phyloP scores from a whole-genome alignment of 352 stramenopile species.

The Phytophthora cryptogea region DNA sequence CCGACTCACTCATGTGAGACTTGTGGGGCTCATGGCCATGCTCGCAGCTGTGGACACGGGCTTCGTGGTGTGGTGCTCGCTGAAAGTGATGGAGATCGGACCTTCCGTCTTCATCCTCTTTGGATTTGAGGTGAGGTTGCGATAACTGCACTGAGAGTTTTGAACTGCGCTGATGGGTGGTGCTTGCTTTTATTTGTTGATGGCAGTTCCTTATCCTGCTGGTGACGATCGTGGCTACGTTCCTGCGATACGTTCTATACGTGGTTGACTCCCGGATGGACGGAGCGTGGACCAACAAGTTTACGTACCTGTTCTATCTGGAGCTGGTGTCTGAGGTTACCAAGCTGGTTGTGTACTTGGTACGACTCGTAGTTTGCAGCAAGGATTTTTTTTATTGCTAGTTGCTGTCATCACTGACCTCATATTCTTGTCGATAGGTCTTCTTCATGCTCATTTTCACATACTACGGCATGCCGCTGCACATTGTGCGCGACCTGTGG shows the following conservation, averaged over 20 bases:
- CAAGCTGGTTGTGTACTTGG: slow-evolving; percentile 96
- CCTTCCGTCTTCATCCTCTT: slow-evolving; percentile 96
- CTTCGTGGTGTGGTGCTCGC: slow-evolving; percentile 89
- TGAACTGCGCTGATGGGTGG: slow-evolving; percentile 2
- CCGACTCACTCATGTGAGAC: slow-evolving; percentile 77
- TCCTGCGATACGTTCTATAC: slow-evolving; percentile 93
- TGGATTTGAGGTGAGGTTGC: slow-evolving; percentile 89
- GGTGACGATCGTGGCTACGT: slow-evolving; percentile 90
- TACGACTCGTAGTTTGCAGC: slow-evolving; percentile 25
- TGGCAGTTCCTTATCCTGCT: slow-evolving; percentile 92
- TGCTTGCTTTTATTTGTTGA: slow-evolving; percentile 4
- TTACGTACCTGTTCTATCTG: slow-evolving; percentile 93
- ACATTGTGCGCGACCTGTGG: slow-evolving; percentile 98
- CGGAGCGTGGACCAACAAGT: slow-evolving; percentile 90
- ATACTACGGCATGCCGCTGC: slow-evolving; percentile 97
- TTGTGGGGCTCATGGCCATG: slow-evolving; percentile 90
- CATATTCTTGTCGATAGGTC: slow-evolving; percentile 42
- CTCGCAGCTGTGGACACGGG: slow-evolving; percentile 87
- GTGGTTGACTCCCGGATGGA: slow-evolving; percentile 92
- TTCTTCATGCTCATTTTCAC: slow-evolving; percentile 99
- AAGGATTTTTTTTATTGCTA: not conserved
- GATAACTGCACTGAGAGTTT: not conserved
- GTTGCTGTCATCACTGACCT: not conserved
- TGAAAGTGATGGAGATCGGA: slow-evolving; percentile 81
- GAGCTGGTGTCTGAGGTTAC: slow-evolving; percentile 95